phyloP scores from a whole-genome alignment of 192 early-diverging fungal genomes.

The Backusella luteola region DNA sequence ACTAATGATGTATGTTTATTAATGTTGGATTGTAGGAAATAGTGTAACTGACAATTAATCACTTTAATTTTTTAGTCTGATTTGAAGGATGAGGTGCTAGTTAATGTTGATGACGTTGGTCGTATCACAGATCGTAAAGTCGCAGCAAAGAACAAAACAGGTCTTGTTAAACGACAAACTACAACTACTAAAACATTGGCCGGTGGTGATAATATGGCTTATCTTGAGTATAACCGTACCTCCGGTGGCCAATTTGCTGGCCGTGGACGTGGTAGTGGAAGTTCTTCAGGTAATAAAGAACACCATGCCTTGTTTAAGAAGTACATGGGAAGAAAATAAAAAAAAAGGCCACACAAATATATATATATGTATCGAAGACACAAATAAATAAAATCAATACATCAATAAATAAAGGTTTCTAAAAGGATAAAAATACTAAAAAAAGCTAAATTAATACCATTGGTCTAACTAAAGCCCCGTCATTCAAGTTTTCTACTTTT shows the following conservation, averaged over 20 bases:
- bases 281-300: conserved; percentile 44
- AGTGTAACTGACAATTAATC: conserved; percentile 8
- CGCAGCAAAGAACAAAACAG: conserved; percentile 33
- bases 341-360: background rate
- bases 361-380: background rate
- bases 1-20: conserved; percentile 60
- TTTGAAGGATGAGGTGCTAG: conserved; percentile 57
- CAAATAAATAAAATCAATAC: background rate
- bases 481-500: background rate
- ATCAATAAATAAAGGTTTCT: background rate
- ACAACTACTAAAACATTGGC: conserved; percentile 81
- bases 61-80: conserved; percentile 51
- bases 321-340: conserved; percentile 50
- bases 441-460: background rate
- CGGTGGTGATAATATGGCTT: conserved; percentile 94
- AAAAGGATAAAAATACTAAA: conserved; percentile 1
- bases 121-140: conserved; percentile 40
- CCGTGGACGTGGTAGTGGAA: conserved; percentile 25
- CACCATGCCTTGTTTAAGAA: conserved; percentile 71
- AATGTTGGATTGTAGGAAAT: conserved; percentile 8
- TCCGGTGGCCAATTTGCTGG: conserved; percentile 37
- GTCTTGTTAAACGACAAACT: conserved; percentile 45
- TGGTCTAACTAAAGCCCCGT: background rate
- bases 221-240: conserved; percentile 64
- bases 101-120: conserved; percentile 45